These are phyloP conservation scores for Lactarius pseudohatsudake DNA, from an alignment of 768 basidiomycete genomes.

Conservation along the genomic window DNA sequence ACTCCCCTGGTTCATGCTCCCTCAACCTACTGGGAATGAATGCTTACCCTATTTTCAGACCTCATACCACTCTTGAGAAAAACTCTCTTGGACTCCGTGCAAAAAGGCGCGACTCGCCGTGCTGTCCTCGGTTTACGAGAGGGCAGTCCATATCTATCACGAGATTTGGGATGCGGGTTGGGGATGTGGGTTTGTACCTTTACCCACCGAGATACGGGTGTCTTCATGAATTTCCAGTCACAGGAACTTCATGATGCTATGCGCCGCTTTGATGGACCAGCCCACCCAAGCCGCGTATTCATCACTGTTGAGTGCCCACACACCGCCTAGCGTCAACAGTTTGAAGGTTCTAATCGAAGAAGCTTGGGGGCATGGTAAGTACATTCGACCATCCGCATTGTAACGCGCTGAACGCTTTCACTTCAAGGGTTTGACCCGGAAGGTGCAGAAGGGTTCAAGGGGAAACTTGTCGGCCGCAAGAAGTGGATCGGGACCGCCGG, in stretches of 20 bases:
- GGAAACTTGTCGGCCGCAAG: conserved; percentile 50
- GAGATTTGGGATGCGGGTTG: conserved; percentile 64
- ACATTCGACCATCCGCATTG: neutral
- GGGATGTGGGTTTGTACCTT: conserved; percentile 47
- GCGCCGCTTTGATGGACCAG: conserved; percentile 70
- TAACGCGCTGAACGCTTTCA: conserved; percentile 5
- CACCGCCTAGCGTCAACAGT: conserved; percentile 67
- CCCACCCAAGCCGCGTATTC: conserved; percentile 59
- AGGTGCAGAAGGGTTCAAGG: conserved; percentile 61
- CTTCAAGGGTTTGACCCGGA: conserved; percentile 67
- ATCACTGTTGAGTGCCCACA: conserved; percentile 54
- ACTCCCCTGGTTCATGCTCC: conserved; percentile 54
- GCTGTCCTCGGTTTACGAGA: conserved; percentile 65
- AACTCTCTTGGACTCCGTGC: conserved; percentile 52
- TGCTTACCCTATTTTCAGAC: conserved; percentile 40
- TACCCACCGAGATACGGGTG: conserved; percentile 15
- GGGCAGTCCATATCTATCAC: conserved; percentile 55
- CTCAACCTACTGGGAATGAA: neutral
- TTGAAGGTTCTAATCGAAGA: conserved; percentile 78
- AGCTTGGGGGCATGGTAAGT: conserved; percentile 73
- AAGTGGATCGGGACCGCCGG: conserved; percentile 86
- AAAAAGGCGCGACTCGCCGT: conserved; percentile 47
- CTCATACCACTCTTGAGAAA: conserved; percentile 63
- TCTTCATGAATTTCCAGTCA: conserved; percentile 48
- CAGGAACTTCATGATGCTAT: conserved; percentile 80